phyloP scores from a whole-genome alignment of 1,139 yeast genomes.

The Blastobotrys malaysiensis region DNA sequence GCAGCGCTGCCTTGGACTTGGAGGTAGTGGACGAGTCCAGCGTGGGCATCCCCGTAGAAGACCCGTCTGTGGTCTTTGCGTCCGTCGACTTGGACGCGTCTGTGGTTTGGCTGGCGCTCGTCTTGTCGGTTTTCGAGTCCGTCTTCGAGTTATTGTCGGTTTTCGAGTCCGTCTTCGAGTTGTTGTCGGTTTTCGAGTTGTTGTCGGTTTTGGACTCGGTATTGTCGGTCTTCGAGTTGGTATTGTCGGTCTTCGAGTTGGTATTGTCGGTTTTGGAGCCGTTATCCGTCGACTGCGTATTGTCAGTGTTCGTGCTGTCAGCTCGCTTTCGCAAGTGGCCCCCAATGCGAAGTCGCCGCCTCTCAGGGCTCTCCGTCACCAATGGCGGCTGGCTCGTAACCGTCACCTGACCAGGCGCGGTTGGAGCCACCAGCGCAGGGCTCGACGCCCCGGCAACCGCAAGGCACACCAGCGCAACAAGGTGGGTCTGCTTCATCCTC shows the following conservation, averaged over 20 bases:
- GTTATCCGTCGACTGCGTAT: neutral
- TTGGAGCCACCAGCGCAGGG: neutral
- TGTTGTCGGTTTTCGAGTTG: neutral
- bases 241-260: neutral
- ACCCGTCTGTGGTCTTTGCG: neutral
- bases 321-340: neutral
- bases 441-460: neutral
- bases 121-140: neutral
- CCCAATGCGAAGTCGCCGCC: neutral
- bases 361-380: neutral
- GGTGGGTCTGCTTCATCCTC: slow-evolving; percentile 1
- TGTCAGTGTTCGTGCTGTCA: neutral
- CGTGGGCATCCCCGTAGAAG: neutral
- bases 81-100: neutral
- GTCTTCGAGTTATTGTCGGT: neutral
- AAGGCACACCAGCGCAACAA: slow-evolving; percentile 1
- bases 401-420: neutral
- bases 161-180: neutral
- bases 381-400: neutral
- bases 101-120: neutral
- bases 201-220: neutral
- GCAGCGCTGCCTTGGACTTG: neutral
- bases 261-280: neutral
- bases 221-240: neutral
- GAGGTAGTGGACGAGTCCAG: slow-evolving; percentile 12